These are phyloP conservation scores for Cytospora leucostoma DNA, from an alignment of 2,329 filamentous ascomycete genomes.

Conservation along the genomic window DNA sequence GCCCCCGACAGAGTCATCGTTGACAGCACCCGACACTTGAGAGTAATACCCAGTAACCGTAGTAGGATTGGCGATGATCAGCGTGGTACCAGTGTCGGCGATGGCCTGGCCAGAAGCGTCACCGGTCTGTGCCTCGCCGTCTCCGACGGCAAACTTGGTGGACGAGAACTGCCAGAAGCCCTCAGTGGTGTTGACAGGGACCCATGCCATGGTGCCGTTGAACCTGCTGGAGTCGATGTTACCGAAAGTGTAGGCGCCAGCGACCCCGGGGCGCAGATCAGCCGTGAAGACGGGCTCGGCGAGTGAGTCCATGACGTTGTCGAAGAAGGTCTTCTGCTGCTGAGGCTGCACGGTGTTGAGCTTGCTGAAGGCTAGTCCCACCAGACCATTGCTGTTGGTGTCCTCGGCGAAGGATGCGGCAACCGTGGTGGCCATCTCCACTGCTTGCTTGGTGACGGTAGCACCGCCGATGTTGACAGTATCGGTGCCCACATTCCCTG, in stretches of 20 bases:
- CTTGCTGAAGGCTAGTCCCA: conserved; percentile 66
- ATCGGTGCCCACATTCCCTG: conserved; percentile 68
- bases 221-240: conserved; percentile 66
- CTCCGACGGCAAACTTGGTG: conserved; percentile 56
- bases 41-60: conserved; percentile 54
- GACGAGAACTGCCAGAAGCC: conserved; percentile 72
- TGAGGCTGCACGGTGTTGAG: conserved; percentile 66
- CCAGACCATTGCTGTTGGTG: conserved; percentile 65
- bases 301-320: conserved; percentile 64
- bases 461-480: conserved; percentile 67
- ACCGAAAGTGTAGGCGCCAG: conserved; percentile 74
- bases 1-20: conserved; percentile 44
- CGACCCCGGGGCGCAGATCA: conserved; percentile 60
- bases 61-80: conserved; percentile 59
- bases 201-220: conserved; percentile 61
- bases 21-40: conserved; percentile 45
- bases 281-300: conserved; percentile 71
- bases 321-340: conserved; percentile 72
- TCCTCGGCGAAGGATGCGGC: conserved; percentile 60
- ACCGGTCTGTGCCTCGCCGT: conserved; percentile 39
- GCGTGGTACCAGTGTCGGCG: conserved; percentile 63
- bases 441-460: conserved; percentile 61
- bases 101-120: conserved; percentile 48
- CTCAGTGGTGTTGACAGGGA: conserved; percentile 58
- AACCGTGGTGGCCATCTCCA: conserved; percentile 65